Evolutionary conservation across 306 rosid genomes (phyloP).

Genomic region (Gastrolobium villosum): DNA sequence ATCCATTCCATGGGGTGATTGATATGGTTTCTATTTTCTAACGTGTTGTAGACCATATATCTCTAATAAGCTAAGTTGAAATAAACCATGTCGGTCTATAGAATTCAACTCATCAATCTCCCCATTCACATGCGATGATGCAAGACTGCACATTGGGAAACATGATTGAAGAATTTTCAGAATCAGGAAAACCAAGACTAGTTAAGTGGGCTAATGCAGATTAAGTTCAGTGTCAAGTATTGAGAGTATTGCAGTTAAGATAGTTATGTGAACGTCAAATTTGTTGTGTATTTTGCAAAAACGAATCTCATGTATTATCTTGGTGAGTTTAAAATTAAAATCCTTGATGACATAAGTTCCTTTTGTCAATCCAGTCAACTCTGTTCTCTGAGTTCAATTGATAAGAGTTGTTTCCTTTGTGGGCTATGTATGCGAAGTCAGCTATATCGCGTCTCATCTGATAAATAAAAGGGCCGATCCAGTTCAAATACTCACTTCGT

Average conservation of each 20-base stretch:
- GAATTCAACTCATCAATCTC: conserved; percentile 18
- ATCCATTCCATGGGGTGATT: conserved; percentile 3
- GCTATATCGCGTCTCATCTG: background rate
- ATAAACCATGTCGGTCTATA: conserved; percentile 7
- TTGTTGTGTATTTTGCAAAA: conserved; percentile 2
- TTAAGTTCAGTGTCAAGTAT: conserved; percentile 30
- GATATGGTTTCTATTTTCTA: conserved; percentile 23
- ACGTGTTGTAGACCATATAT: conserved; percentile 35
- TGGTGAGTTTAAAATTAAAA: background rate
- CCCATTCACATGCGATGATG: conserved; percentile 37
- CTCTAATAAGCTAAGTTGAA: conserved; percentile 22
- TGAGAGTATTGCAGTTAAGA: background rate
- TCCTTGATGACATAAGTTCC: background rate
- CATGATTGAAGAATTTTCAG: conserved; percentile 31
- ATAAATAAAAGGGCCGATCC: background rate
- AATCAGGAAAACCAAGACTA: conserved; percentile 31
- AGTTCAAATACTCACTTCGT: no score
- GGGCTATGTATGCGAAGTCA: background rate
- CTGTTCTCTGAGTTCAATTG: background rate
- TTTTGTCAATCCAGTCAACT: background rate
- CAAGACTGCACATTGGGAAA: conserved; percentile 20
- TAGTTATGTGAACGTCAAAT: background rate
- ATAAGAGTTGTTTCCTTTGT: background rate
- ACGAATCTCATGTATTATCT: background rate
- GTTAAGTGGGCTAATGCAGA: conserved; percentile 31